These are phyloP conservation scores for Schizochytrium sp. DNA, from an alignment of 108 stramenopile genomes.

Conservation along the genomic window DNA sequence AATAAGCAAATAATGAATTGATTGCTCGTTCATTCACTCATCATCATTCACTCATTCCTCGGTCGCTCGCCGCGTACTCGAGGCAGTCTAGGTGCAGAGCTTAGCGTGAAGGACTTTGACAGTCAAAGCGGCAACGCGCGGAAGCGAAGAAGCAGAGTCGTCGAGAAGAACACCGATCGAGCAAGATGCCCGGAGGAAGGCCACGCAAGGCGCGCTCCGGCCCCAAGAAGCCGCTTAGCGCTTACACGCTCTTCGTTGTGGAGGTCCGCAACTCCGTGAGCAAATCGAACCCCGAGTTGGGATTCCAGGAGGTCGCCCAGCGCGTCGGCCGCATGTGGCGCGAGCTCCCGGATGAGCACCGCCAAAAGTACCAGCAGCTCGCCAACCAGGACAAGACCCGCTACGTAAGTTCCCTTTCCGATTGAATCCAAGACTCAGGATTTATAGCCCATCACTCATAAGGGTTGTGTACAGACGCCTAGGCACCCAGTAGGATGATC, in stretches of 20 bases:
- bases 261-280: not conserved
- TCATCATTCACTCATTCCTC: too few relatives aligned
- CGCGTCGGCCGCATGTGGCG: slow-evolving; percentile 19
- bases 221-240: slow-evolving; percentile 56
- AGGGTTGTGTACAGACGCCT: too few relatives aligned
- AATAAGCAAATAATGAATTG: too few relatives aligned
- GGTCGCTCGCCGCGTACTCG: too few relatives aligned
- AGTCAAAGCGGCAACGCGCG: not conserved
- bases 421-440: too few relatives aligned
- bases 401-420: not conserved
- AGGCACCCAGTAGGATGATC: too few relatives aligned
- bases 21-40: too few relatives aligned
- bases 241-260: slow-evolving; percentile 60
- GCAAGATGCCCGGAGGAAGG: slow-evolving; percentile 43
- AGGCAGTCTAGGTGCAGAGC: too few relatives aligned
- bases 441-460: too few relatives aligned
- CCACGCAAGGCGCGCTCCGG: slow-evolving; percentile 21
- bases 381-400: slow-evolving; percentile 45
- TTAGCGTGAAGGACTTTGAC: not conserved
- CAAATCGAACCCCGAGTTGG: slow-evolving; percentile 27
- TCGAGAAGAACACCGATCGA: not conserved
- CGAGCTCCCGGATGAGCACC: slow-evolving; percentile 55
- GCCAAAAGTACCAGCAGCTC: slow-evolving; percentile 50
- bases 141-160: not conserved
- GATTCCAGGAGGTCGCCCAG: slow-evolving; percentile 53